These are phyloP conservation scores for Trametes punicea DNA, from an alignment of 768 basidiomycete species.

Conservation along the genomic window DNA sequence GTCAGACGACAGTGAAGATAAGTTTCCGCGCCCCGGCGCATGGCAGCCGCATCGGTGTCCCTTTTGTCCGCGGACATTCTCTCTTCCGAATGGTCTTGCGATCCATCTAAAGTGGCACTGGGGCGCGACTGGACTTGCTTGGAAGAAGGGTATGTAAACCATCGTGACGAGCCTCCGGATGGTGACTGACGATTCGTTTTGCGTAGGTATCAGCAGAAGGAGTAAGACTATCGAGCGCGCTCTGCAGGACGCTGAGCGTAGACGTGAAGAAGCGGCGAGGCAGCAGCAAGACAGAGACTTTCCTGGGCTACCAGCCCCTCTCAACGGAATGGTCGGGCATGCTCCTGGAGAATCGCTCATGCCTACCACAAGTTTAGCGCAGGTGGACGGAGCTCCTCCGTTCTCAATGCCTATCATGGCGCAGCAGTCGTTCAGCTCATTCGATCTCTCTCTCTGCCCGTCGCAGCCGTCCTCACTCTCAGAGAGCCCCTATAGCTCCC, in stretches of 20 bases:
- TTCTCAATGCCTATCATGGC: constrained; percentile 15
- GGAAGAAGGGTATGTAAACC: constrained; percentile 13
- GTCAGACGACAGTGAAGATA: background rate
- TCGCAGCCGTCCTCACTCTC: background rate
- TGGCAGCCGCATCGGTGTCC: constrained; percentile 8
- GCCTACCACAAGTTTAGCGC: background rate
- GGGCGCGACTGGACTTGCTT: constrained; percentile 14
- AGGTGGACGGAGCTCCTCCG: background rate
- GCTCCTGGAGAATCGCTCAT: too few relatives aligned
- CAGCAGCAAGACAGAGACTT: background rate
- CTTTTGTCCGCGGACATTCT: constrained; percentile 18
- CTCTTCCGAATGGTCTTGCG: constrained; percentile 16
- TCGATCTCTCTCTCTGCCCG: background rate
- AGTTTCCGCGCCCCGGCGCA: background rate
- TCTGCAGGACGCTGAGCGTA: constrained; percentile 2
- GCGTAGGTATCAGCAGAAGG: constrained; percentile 11
- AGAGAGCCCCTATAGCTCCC: background rate
- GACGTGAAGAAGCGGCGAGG: constrained; percentile 2
- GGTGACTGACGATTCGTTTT: background rate
- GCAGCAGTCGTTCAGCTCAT: background rate
- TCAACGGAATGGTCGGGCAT: background rate
- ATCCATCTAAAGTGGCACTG: constrained; percentile 25
- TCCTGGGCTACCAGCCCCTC: background rate
- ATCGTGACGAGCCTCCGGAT: too few relatives aligned
- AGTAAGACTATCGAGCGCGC: constrained; percentile 13